Evolutionary conservation across 257 asterid genomes (phyloP), one percentile per base, ranked within the genome.

Genomic region (Cordia subcordata): DNA sequence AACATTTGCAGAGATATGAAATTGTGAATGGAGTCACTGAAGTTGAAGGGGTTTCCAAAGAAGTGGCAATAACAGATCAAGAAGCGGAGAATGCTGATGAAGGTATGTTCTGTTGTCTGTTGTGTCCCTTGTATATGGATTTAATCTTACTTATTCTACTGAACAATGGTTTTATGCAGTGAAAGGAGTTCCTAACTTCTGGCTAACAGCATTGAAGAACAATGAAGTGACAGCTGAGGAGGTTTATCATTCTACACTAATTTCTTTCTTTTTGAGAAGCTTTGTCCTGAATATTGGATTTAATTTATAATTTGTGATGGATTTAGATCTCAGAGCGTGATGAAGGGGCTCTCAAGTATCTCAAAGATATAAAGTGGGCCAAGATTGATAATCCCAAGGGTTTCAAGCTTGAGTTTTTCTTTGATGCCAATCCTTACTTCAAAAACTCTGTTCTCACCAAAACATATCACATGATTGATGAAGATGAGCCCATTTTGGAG

Each of bases 1-100:
- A 38, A 60, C 33, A 17, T 59, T 20, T 72, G 70, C 81, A 86
- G 93, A 72, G 90, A 63, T 79, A 22, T 58, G 84, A 74, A 15
- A 81, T 83, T 58, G 93, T 84, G 35, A 86, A 76, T 76, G 90
- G 84, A 4, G 69, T 32, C 9, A 71, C 58, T 67, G 85, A 82
- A 49, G 79, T 68, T 49, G 84, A 70, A 61, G 81, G 66, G 14
- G 62, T 19, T 8, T 56, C 63, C 45, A 37, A 71, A 13, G 85
- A 40, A 32, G 38, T 42, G n/a, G 63, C 70, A 13, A 35, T 59
- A 44, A 58, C 54, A 44, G 53, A 55, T 15, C 20, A 58, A 39
- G 55, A 62, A 62, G 63, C 4, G 1, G 70, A 53, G 50, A 49
- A 60, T 49, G 72, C 57, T 5, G 60, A 8, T 15, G 75, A 49